Percentiles rank a stretch among this genome's conserved stretches.
Evolutionary conservation across 1,284 basidiomycete genomes (phyloP).

Genomic region (Pseudozyma sp.): DNA sequence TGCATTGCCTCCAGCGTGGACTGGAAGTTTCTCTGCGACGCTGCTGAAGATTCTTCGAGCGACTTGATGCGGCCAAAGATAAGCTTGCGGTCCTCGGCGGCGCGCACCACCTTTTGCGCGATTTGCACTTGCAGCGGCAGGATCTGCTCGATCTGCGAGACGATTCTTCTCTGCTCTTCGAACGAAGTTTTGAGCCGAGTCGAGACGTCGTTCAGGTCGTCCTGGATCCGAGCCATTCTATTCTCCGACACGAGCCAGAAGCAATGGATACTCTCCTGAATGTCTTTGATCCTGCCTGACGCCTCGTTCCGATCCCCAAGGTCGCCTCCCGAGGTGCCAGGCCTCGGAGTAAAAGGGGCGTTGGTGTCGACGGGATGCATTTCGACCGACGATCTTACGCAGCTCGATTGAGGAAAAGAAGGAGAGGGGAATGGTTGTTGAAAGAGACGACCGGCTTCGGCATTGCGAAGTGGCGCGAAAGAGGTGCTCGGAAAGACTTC

Average conservation of each 20-base stretch:
- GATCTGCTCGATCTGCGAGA: conserved; percentile 5
- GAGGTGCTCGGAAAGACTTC: background rate
- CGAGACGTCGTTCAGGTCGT: conserved; percentile 10
- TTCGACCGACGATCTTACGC: background rate
- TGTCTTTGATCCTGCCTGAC: conserved; percentile 4
- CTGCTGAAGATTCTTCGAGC: conserved; percentile 17
- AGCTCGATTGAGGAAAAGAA: background rate
- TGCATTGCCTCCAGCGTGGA: conserved; percentile 14
- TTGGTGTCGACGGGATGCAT: background rate
- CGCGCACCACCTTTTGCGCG: conserved; percentile 14
- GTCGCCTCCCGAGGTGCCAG: background rate
- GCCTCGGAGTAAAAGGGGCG: background rate
- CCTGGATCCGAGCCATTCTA: conserved; percentile 16
- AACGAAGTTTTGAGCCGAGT: background rate
- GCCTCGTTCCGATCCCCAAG: background rate
- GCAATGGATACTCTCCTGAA: conserved; percentile 25
- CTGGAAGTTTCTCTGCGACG: conserved; percentile 12
- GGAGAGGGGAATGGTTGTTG: background rate
- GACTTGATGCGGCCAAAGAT: conserved; percentile 22
- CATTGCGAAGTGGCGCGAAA: background rate
- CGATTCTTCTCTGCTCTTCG: conserved; percentile 12
- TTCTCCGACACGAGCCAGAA: conserved; percentile 33
- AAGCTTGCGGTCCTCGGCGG: conserved; percentile 18
- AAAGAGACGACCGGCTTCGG: background rate
- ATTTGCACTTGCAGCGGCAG: conserved; percentile 23